These are phyloP conservation scores for Naematelia encephala DNA, from an alignment of 768 basidiomycete species.

Conservation along the genomic window DNA sequence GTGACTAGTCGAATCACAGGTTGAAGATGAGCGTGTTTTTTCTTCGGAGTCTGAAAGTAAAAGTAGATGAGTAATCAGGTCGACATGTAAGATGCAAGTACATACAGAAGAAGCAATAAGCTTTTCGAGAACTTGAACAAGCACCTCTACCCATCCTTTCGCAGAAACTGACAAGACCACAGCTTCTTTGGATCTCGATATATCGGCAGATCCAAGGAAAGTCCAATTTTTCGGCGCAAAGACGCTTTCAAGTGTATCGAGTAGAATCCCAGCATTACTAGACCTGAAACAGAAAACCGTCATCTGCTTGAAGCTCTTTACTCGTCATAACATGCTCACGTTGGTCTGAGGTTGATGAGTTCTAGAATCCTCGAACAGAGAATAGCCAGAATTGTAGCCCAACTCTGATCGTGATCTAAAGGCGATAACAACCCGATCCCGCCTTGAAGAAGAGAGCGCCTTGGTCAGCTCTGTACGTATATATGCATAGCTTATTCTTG, in stretches of 20 bases:
- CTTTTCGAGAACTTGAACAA: constrained; percentile 26
- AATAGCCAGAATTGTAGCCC: constrained; percentile 7
- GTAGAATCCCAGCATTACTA: constrained; percentile 1
- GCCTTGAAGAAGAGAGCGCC: constrained; percentile 1
- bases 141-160: constrained; percentile 32
- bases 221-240: constrained; percentile 7
- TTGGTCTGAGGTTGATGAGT: constrained; percentile 12
- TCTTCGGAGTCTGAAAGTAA: constrained; percentile 54
- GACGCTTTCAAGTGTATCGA: constrained; percentile 24
- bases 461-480: no score
- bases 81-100: no score
- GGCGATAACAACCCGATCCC: constrained; percentile 1
- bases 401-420: neutral
- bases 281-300: constrained; percentile 20
- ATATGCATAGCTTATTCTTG: no score
- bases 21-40: constrained; percentile 58
- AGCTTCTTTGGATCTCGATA: constrained; percentile 5
- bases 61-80: no score
- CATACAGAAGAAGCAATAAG: constrained; percentile 27
- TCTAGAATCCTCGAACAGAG: constrained; percentile 13
- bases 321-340: constrained; percentile 15
- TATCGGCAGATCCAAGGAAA: neutral
- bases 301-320: no score
- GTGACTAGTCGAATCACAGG: constrained; percentile 57
- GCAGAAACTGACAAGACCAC: neutral